A percentile compares a stretch with the other conserved stretches of the same genome.
Conservation (phyloP, 2,329 filamentous ascomycete genomes). For the Botryotinia narcissicola region DNA sequence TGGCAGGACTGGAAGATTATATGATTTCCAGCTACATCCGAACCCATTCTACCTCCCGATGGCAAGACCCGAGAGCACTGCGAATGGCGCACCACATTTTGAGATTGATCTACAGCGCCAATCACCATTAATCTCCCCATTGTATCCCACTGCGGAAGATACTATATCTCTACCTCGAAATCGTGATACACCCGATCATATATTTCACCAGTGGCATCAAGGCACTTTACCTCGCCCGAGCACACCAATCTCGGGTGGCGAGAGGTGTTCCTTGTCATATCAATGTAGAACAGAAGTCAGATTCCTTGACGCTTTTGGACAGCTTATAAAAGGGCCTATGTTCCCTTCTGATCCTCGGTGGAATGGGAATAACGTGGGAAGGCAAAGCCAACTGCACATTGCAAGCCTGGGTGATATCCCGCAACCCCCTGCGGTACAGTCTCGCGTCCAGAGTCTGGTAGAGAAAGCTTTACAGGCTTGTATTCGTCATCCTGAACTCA, state of each 20-base stretch:
- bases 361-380: constrained; percentile 8
- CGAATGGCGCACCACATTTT: neutral
- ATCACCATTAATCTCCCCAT: neutral
- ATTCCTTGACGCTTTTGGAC: constrained; percentile 35
- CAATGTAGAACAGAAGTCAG: constrained; percentile 34
- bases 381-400: constrained; percentile 24
- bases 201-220: neutral
- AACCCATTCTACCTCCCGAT: constrained; percentile 58
- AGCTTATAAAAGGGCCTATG: constrained; percentile 33
- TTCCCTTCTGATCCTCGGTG: constrained; percentile 25
- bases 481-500: constrained; percentile 28
- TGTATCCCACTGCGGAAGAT: neutral
- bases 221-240: neutral
- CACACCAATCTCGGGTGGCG: neutral
- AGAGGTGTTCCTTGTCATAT: constrained; percentile 24
- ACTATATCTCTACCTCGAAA: neutral
- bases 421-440: constrained; percentile 29
- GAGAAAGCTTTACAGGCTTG: constrained; percentile 36
- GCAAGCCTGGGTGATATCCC: constrained; percentile 25
- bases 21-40: constrained; percentile 55
- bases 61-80: neutral
- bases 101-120: neutral
- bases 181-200: neutral
- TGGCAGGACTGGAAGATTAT: constrained; percentile 43
- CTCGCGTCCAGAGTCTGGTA: constrained; percentile 35